Evolutionary conservation across 2,329 filamentous ascomycete genomes (phyloP), one percentile per base, ranked within the genome.

Genomic region (Aureobasidium sp.): DNA sequence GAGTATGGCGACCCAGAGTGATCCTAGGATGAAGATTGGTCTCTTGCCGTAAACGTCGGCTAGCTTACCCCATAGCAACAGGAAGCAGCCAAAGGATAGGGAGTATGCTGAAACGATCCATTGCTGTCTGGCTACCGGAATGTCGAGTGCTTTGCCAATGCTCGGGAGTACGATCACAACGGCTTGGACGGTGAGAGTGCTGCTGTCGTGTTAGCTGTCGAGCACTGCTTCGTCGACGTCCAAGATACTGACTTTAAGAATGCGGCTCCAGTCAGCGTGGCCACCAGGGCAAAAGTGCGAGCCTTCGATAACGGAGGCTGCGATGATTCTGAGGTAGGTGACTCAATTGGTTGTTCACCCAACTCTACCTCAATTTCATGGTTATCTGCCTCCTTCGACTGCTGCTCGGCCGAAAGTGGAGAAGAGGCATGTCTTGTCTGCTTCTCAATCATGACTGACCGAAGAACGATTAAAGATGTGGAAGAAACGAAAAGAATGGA

Each of bases 91-190:
- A 67, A 88, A 88, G 0, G 84, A 78, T 17, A 89, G 78, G 4
- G 82, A 79, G 68, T 88, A 88, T 0, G 85, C 82, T 0, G 85
- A 88, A 0, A 88, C 77, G 64, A 88, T 79, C 85, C 86, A 88
- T 74, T 73, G 72, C 52, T 72, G 71, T 11, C 71, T 67, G 12
- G 70, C 69, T 15, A 66, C 62, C 2, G 71, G 70, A n/a, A 73
- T 72, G 44, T 67, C 22, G 12, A 73, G 69, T 20, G 69, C 68
- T 29, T 62, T 55, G 22, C 70, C 70, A 36, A 73, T 72, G 25
- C 70, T 70, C 14, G 71, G 71, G 1, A 73, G 67, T 25, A 73
- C 68, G 49, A 73, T 72, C 25, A 73, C 71, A 17, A 68, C 68
- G n/a, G 70, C 68, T 65, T 73, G 72, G 3, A 71, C 67, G 22